These are phyloP conservation scores for Phialocephala subalpina DNA, from an alignment of 2,329 filamentous ascomycete genomes.

Conservation along the genomic window DNA sequence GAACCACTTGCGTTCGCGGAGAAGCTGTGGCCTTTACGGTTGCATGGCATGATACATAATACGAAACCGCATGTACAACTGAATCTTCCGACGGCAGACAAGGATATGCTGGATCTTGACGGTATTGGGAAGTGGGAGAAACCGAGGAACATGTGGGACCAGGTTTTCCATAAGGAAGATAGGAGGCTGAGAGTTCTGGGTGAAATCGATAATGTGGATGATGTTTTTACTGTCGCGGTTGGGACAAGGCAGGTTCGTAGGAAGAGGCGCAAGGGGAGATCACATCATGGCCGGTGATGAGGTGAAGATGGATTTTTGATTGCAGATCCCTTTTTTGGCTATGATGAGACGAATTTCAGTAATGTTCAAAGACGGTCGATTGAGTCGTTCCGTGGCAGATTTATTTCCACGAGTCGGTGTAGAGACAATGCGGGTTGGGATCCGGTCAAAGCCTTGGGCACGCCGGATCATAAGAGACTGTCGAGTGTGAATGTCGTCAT, in stretches of 20 bases:
- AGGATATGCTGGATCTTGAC: conserved; percentile 5
- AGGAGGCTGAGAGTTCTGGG: not conserved
- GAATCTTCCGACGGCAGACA: conserved; percentile 42
- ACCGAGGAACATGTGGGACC: not conserved
- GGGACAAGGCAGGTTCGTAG: not conserved
- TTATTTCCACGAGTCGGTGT: not conserved
- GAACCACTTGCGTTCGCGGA: conserved; percentile 48
- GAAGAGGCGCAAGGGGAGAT: not conserved
- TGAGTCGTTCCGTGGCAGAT: not conserved
- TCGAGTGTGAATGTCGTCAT: not conserved
- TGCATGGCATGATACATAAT: conserved; percentile 50
- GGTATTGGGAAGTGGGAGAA: conserved; percentile 14
- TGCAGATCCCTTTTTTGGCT: not conserved
- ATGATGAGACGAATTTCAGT: not conserved
- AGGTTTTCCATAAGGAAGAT: not conserved
- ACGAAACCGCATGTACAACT: conserved; percentile 49
- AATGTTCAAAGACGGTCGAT: not conserved
- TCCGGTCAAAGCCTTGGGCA: not conserved
- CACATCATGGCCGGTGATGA: not conserved
- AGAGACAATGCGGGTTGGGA: not conserved
- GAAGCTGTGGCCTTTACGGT: conserved; percentile 48
- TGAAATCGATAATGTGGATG: not conserved
- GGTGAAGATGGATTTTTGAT: not conserved
- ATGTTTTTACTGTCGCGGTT: not conserved
- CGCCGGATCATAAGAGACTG: not conserved